phyloP scores from a whole-genome alignment of 2,329 filamentous ascomycete species.

The Fusarium fujikuroi region DNA sequence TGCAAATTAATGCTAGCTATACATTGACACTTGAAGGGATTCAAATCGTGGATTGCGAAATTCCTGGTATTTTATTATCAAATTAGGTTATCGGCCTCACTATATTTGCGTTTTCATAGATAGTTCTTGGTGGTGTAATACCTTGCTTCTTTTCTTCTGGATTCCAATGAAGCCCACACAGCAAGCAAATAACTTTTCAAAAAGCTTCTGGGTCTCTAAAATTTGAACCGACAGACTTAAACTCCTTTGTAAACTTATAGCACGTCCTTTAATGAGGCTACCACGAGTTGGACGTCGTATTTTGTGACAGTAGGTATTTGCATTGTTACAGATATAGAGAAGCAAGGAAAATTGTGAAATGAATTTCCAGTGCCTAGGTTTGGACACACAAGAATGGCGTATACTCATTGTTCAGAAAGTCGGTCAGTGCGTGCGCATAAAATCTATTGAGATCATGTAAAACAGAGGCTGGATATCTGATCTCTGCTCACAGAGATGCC shows the following conservation, averaged over 20 bases:
- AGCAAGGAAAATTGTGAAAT: background rate
- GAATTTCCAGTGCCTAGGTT: background rate
- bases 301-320: background rate
- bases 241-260: background rate
- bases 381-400: background rate
- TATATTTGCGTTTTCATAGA: background rate
- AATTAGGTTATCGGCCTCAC: background rate
- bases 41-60: background rate
- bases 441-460: background rate
- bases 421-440: background rate
- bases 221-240: background rate
- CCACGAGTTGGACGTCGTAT: background rate
- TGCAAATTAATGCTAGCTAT: background rate
- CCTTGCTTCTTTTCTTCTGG: background rate
- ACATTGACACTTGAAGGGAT: background rate
- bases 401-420: background rate
- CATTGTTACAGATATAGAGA: background rate
- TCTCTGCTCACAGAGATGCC: slow-evolving; percentile 39
- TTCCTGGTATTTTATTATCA: background rate
- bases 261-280: background rate
- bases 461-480: background rate
- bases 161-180: background rate
- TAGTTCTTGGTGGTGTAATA: background rate
- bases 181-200: background rate
- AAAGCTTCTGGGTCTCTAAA: background rate